Evolutionary conservation across 176 grass and related monocot species (phyloP).

Genomic region (Oryza nivara): DNA sequence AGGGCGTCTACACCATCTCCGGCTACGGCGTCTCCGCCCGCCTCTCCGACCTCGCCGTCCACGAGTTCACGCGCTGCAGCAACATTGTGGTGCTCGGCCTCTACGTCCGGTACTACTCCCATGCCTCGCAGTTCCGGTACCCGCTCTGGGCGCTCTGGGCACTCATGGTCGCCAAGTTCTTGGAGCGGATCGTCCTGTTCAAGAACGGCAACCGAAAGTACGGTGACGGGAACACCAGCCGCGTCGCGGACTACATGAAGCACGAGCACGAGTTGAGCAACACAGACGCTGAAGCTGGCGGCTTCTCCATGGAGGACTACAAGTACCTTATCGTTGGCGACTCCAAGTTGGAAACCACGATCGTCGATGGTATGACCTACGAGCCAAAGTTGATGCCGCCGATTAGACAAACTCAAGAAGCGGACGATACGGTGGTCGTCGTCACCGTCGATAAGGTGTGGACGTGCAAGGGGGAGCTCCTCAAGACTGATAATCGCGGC

Average conservation of each 20-base stretch:
- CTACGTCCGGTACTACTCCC: conserved; percentile 31
- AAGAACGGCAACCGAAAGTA: conserved; percentile 22
- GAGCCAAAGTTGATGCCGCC: not conserved
- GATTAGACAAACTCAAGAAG: not conserved
- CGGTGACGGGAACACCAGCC: conserved; percentile 29
- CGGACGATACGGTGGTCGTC: not conserved
- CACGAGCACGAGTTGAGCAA: conserved; percentile 12
- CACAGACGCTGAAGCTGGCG: not conserved
- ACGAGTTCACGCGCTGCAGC: conserved; percentile 31
- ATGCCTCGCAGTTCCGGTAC: not conserved
- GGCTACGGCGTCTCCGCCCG: conserved; percentile 34
- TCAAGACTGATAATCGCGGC: not conserved
- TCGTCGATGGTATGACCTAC: not conserved
- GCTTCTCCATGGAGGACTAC: not conserved
- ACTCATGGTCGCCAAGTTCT: conserved; percentile 45
- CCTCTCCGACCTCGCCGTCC: conserved; percentile 39
- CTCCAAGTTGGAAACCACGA: not conserved
- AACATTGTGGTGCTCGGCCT: conserved; percentile 11
- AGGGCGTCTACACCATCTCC: conserved; percentile 35
- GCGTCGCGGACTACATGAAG: conserved; percentile 56
- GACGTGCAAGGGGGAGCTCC: not conserved
- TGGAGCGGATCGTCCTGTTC: conserved; percentile 40
- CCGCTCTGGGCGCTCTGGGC: conserved; percentile 45
- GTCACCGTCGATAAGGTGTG: conserved; percentile 50
- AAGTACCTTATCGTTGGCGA: conserved; percentile 54